These are phyloP conservation scores for Suaeda aralocaspica DNA, from an alignment of 148 eudicot genomes.

Conservation along the genomic window DNA sequence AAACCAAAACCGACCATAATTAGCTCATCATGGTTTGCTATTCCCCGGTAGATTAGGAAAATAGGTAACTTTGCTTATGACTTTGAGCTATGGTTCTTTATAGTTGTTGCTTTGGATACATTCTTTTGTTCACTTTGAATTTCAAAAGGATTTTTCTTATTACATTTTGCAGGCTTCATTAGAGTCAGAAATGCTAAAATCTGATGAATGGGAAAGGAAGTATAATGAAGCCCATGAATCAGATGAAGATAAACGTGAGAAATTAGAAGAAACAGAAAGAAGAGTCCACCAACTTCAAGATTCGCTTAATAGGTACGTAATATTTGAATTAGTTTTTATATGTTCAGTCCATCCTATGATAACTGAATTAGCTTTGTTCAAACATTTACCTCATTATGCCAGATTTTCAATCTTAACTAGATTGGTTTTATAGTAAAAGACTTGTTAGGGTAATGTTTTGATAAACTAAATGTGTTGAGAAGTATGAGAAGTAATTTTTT, in stretches of 20 bases:
- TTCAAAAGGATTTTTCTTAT: slow-evolving; percentile 5
- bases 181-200: slow-evolving; percentile 64
- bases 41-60: too few relatives aligned
- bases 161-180: slow-evolving; percentile 46
- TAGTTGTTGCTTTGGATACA: not conserved
- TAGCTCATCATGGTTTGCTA: too few relatives aligned
- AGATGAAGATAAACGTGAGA: slow-evolving; percentile 63
- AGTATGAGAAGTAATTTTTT: not conserved
- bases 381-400: not conserved
- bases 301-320: slow-evolving; percentile 87
- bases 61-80: too few relatives aligned
- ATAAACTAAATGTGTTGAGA: not conserved
- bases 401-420: not conserved
- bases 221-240: slow-evolving; percentile 59
- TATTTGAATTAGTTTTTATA: slow-evolving; percentile 12
- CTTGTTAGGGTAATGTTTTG: not conserved
- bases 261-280: slow-evolving; percentile 87
- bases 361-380: not conserved
- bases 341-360: not conserved
- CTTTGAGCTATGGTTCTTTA: too few relatives aligned
- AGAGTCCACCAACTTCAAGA: slow-evolving; percentile 89
- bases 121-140: not conserved
- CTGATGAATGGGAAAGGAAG: slow-evolving; percentile 71
- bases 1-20: too few relatives aligned
- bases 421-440: not conserved